Conservation (phyloP, 768 basidiomycete genomes). For the Chiua virens region DNA sequence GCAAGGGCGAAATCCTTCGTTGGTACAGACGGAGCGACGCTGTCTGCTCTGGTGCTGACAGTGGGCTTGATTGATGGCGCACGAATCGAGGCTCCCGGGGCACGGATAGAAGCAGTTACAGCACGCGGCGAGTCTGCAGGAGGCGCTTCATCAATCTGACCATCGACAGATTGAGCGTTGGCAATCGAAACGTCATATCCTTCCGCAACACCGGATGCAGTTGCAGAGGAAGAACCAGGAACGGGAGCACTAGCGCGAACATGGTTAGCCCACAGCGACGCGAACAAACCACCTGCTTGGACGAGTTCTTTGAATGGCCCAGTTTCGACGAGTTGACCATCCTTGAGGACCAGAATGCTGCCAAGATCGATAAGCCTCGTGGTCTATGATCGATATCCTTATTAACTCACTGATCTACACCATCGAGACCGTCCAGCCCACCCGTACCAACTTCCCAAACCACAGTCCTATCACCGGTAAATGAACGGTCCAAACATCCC, state of each 20-base stretch:
- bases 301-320: constrained; percentile 80
- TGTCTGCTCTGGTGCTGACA: constrained; percentile 20
- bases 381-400: neutral
- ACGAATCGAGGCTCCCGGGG: constrained; percentile 16
- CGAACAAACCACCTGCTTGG: constrained; percentile 68
- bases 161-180: constrained; percentile 17
- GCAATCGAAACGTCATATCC: constrained; percentile 26
- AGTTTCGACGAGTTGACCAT: constrained; percentile 84
- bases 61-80: constrained; percentile 24
- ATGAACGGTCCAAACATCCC: constrained; percentile 21
- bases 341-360: constrained; percentile 88
- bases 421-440: constrained; percentile 47
- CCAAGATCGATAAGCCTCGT: neutral
- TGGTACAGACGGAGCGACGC: constrained; percentile 29
- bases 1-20: constrained; percentile 27
- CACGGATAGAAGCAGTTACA: constrained; percentile 13
- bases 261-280: constrained; percentile 89
- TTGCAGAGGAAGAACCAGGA: constrained; percentile 29
- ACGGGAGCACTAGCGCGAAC: constrained; percentile 53
- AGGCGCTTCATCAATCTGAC: constrained; percentile 19
- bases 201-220: constrained; percentile 24
- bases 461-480: constrained; percentile 21
- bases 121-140: constrained; percentile 18
- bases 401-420: constrained; percentile 55
- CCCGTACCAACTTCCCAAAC: constrained; percentile 27